Evolutionary conservation across 805 yeast genomes (phyloP).

Genomic region (Yarrowia phangngaensis): DNA sequence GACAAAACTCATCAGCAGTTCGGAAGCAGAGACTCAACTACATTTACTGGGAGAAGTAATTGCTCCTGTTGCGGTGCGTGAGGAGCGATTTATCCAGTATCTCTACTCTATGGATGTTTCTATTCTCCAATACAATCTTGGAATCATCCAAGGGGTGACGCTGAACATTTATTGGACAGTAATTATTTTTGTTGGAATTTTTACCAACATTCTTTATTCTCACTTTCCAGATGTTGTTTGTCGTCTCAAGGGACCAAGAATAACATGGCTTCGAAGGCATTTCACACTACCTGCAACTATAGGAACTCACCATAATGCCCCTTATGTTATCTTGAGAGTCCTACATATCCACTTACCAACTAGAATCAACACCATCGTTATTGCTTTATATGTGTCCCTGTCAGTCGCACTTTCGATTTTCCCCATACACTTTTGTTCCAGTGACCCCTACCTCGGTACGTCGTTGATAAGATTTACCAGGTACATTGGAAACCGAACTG

Average conservation of each 20-base stretch:
- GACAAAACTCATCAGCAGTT: not conserved
- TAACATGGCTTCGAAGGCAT: constrained; percentile 18
- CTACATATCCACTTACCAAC: constrained; percentile 22
- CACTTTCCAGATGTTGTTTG: constrained; percentile 9
- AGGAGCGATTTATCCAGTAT: constrained; percentile 15
- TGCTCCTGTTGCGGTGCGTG: constrained; percentile 9
- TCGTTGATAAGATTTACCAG: constrained; percentile 17
- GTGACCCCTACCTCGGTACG: constrained; percentile 16
- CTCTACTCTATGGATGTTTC: constrained; percentile 16
- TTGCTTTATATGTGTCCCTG: constrained; percentile 4
- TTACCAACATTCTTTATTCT: constrained; percentile 10
- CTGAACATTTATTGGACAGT: constrained; percentile 21
- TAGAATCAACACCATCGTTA: constrained; percentile 13
- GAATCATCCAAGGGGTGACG: constrained; percentile 23
- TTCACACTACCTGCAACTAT: constrained; percentile 8
- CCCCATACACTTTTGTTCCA: constrained; percentile 12
- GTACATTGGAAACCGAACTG: constrained; percentile 18
- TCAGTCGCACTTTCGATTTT: constrained; percentile 1
- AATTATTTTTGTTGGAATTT: constrained; percentile 9
- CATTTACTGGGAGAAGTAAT: constrained; percentile 16
- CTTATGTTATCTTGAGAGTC: constrained; percentile 10
- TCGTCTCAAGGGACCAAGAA: constrained; percentile 5
- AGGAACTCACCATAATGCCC: constrained; percentile 12
- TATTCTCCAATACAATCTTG: constrained; percentile 12
- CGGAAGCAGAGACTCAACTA: constrained; percentile 15